Percentiles rank a stretch among this genome's conserved stretches.
Conservation (phyloP, 2,329 filamentous ascomycete genomes). For the Penicillium sp. region DNA sequence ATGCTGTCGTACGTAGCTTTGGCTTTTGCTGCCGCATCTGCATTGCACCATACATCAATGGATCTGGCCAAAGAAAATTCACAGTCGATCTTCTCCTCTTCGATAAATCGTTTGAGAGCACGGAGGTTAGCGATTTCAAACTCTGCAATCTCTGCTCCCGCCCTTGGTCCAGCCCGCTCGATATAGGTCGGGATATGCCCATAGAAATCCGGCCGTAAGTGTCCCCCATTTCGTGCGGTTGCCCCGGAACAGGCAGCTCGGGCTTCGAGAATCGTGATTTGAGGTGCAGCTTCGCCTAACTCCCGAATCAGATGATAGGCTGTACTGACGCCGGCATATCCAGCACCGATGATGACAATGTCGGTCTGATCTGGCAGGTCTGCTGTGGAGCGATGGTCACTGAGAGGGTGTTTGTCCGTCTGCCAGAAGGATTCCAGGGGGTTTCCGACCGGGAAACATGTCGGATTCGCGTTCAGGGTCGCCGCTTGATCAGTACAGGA, state of each 20-base stretch:
- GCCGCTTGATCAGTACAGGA: neutral
- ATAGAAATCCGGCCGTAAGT: constrained; percentile 50
- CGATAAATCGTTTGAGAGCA: constrained; percentile 47
- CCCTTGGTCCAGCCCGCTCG: constrained; percentile 40
- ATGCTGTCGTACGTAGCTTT: constrained; percentile 36
- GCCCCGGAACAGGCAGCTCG: constrained; percentile 49
- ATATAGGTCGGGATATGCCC: constrained; percentile 44
- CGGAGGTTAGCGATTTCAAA: constrained; percentile 49
- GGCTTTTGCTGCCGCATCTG: constrained; percentile 35
- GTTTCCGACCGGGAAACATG: constrained; percentile 15
- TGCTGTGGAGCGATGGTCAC: constrained; percentile 44
- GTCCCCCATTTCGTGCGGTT: constrained; percentile 52
- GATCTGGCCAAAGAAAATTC: constrained; percentile 49
- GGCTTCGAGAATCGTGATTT: constrained; percentile 48
- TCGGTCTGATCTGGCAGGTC: constrained; percentile 47
- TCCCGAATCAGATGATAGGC: constrained; percentile 48
- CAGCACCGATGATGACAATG: constrained; percentile 55
- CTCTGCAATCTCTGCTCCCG: constrained; percentile 44
- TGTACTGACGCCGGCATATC: constrained; percentile 51
- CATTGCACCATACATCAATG: constrained; percentile 47
- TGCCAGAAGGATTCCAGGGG: constrained; percentile 46
- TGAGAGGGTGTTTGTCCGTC: constrained; percentile 42
- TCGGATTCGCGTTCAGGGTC: neutral
- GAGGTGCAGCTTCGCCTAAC: constrained; percentile 21
- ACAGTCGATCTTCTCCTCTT: constrained; percentile 50